Evolutionary conservation across 2,329 filamentous ascomycete species (phyloP), one percentile per base, ranked within the genome.

Genomic region (Berkeleyomyces basicola): DNA sequence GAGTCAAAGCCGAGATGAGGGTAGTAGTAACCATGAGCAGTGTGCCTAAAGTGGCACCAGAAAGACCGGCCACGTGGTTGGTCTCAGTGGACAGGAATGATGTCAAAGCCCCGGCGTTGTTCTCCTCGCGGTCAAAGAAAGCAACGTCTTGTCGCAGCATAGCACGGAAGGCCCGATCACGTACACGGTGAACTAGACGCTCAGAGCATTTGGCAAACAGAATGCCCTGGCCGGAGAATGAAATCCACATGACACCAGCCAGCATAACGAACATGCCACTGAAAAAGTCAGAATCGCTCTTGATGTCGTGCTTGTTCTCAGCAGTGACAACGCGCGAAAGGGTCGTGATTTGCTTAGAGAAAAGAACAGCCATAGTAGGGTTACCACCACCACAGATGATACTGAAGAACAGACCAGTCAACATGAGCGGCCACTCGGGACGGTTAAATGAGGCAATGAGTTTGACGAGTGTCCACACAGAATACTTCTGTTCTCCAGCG

Each of bases 131-230:
- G 72, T 97, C 93, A 68, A 96, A 99, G 73, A 91, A 97, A 37
- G 84, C 78, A 64, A 97, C 91, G 66, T 97, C 93, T 73, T 97
- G 92, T 67, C 91, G 87, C 60, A 97, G 82, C 76, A 97, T 90
- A 33, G 86, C 80, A 40, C 91, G 81, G 77, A 99, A 96, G 5
- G 90, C 87, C 63, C 78, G 79, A 72, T 93, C 84, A 68, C 93
- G 83, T 1, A 92, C 89, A 23, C 90, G 84, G 70, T 89, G 88
- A 62, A 96, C 82, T 33, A 97, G 80, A 47, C 84, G 81, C 75
- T 95, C 89, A n/a, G 90, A 93, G 74, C 88, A 91, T 69, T 84
- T 84, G 16, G 90, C 91, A 68, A 97, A 91, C 1, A 85, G 77
- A 60, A 87, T 69, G 59, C 90, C 90, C 69, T 92, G 87, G 4